Evolutionary conservation across 1,139 yeast species (phyloP).

Genomic region (Geotrichum phurueaensis): DNA sequence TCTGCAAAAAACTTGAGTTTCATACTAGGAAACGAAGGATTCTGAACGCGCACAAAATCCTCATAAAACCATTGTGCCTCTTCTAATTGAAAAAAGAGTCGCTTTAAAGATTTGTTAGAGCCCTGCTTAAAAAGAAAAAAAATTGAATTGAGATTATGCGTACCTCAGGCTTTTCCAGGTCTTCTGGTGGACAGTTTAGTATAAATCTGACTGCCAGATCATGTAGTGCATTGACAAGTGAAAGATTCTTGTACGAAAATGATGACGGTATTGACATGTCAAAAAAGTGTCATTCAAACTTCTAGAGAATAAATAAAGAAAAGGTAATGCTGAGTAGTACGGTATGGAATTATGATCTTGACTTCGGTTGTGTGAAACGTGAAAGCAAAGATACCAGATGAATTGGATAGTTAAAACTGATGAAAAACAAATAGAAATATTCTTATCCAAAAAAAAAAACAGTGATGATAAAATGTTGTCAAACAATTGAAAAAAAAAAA

Average conservation of each 20-base stretch:
- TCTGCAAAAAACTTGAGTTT: slow-evolving; percentile 77
- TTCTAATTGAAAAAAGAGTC: slow-evolving; percentile 90
- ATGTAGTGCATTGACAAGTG: slow-evolving; percentile 73
- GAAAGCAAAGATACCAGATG: no score
- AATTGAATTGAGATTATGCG: no score
- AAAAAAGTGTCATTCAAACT: no score
- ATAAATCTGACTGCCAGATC: slow-evolving; percentile 86
- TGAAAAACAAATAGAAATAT: no score
- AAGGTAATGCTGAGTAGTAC: no score
- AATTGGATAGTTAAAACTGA: no score
- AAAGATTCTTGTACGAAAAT: slow-evolving; percentile 30
- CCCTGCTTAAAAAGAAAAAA: background rate
- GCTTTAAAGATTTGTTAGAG: slow-evolving; percentile 25
- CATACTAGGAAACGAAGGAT: slow-evolving; percentile 71
- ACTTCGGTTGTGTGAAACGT: no score
- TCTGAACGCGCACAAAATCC: slow-evolving; percentile 70
- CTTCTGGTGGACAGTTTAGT: slow-evolving; percentile 88
- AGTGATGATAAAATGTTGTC: no score
- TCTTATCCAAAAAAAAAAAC: no score
- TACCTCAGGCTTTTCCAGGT: slow-evolving; percentile 69
- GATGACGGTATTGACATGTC: slow-evolving; percentile 28
- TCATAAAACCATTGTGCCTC: slow-evolving; percentile 98
- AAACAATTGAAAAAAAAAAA: no score
- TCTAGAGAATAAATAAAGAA: no score
- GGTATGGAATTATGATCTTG: no score